Percentiles rank a stretch among this genome's conserved stretches.
Evolutionary conservation across 176 grass and related monocot species (phyloP).

Genomic region (Melocanna baccifera): DNA sequence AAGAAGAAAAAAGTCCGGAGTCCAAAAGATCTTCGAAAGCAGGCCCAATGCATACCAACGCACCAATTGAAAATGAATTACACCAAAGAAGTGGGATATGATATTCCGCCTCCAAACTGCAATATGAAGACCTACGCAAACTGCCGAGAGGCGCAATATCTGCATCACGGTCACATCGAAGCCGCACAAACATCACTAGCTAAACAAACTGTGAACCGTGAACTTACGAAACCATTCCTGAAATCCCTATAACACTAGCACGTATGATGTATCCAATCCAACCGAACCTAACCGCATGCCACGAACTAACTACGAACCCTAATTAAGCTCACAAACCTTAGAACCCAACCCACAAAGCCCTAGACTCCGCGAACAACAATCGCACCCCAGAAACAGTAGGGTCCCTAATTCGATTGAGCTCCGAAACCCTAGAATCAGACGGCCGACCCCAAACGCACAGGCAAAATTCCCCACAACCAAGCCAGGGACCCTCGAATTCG

Average conservation of each 20-base stretch:
- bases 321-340: not conserved
- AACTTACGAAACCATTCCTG: not conserved
- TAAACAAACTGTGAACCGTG: not conserved
- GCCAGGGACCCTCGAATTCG: conserved; percentile 5
- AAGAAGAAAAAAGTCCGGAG: not conserved
- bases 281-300: not conserved
- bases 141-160: not conserved
- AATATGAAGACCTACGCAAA: not conserved
- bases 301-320: not conserved
- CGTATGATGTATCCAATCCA: not conserved
- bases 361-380: not conserved
- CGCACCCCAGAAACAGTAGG: not conserved
- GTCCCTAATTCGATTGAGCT: not conserved
- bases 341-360: not conserved
- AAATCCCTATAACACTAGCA: not conserved
- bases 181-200: not conserved
- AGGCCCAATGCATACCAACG: not conserved
- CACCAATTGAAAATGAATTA: not conserved
- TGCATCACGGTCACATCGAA: not conserved
- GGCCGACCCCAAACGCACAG: not conserved
- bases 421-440: conserved; percentile 40
- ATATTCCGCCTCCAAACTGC: not conserved
- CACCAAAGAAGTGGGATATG: not conserved
- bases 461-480: not conserved
- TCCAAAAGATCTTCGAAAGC: not conserved